phyloP scores from a whole-genome alignment of 345 rosid species.

The Gossypium turneri region DNA sequence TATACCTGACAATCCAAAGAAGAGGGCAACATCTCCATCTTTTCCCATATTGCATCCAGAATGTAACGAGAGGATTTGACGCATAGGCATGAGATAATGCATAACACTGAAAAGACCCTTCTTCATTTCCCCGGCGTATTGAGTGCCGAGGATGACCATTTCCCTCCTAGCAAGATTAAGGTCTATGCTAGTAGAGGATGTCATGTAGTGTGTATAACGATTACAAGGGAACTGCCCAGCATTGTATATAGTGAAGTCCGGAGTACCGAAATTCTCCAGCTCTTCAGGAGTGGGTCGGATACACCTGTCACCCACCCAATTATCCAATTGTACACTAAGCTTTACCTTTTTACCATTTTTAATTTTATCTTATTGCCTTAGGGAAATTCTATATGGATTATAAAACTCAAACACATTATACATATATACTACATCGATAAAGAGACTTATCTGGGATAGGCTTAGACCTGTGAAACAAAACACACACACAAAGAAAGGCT shows the following conservation, averaged over 20 bases:
- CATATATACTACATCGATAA: conserved; percentile 26
- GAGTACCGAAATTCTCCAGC: conserved; percentile 97
- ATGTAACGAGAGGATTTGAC: conserved; percentile 87
- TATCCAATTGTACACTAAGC: conserved; percentile 52
- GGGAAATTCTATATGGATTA: conserved; percentile 16
- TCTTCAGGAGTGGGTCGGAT: conserved; percentile 97
- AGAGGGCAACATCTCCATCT: conserved; percentile 99
- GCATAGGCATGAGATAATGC: conserved; percentile 99
- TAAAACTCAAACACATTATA: conserved; percentile 21
- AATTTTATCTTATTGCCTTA: conserved; percentile 26
- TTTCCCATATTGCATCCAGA: conserved; percentile 99
- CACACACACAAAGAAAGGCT: conserved; percentile 10
- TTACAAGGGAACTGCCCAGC: conserved; percentile 99
- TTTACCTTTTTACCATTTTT: conserved; percentile 24
- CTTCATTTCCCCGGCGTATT: conserved; percentile 99
- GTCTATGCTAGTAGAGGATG: conserved; percentile 97
- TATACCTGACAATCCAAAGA: conserved; percentile 97
- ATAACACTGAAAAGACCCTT: conserved; percentile 98
- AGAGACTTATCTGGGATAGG: conserved; percentile 40
- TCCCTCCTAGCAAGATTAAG: conserved; percentile 91
- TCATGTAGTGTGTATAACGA: conserved; percentile 98
- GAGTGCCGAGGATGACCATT: conserved; percentile 99
- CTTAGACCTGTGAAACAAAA: conserved; percentile 20
- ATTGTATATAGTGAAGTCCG: conserved; percentile 98
- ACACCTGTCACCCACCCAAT: conserved; percentile 93